These are phyloP conservation scores for Trypanosoma lewisi DNA, from an alignment of 208 protist genomes.

Conservation along the genomic window DNA sequence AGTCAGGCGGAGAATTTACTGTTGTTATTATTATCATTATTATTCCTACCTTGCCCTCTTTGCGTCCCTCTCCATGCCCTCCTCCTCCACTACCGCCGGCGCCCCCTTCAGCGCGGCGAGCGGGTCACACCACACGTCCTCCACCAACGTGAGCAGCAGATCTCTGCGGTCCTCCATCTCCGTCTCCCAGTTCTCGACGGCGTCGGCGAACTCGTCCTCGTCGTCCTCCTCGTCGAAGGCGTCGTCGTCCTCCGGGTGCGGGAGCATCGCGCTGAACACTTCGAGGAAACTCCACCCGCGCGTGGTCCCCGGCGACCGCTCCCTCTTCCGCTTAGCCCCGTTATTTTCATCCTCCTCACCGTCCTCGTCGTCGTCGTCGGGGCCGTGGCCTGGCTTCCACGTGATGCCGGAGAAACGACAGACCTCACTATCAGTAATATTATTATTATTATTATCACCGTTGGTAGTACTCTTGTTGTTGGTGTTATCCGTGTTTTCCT, in stretches of 20 bases:
- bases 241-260: constrained; percentile 59
- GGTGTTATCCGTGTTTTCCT: constrained; percentile 26
- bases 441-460: constrained; percentile 1
- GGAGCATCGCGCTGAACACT: constrained; percentile 70
- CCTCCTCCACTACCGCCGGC: not conserved
- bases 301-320: constrained; percentile 6
- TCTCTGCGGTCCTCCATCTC: constrained; percentile 74
- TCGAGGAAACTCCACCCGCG: constrained; percentile 73
- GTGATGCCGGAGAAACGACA: constrained; percentile 73
- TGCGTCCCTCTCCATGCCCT: not conserved
- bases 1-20: no score
- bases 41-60: constrained; percentile 44
- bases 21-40: no score
- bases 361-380: constrained; percentile 27
- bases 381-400: constrained; percentile 71
- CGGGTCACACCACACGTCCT: constrained; percentile 33
- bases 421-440: constrained; percentile 26
- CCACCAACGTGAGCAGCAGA: constrained; percentile 45
- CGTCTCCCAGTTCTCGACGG: constrained; percentile 59
- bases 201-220: constrained; percentile 37
- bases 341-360: constrained; percentile 28
- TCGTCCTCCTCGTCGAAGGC: constrained; percentile 43
- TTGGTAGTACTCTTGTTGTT: constrained; percentile 13
- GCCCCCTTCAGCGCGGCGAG: constrained; percentile 10
- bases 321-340: constrained; percentile 24